Conservation (phyloP, 129 eudicot genomes). For the Chrysanthemum makinoi region DNA sequence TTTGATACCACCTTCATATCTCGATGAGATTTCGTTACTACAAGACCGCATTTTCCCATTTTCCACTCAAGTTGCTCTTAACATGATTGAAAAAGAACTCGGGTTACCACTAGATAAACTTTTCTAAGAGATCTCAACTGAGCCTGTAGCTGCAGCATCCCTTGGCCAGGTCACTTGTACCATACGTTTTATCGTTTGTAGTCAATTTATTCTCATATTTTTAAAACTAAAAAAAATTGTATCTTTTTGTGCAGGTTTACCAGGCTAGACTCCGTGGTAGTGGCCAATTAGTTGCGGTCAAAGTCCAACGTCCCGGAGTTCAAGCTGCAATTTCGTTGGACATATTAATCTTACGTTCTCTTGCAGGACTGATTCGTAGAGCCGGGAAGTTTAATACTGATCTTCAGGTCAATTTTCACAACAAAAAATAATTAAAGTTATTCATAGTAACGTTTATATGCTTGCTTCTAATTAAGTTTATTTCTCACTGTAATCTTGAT, state of each 20-base stretch:
- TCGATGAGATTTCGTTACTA: constrained; percentile 78
- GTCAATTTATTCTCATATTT: background rate
- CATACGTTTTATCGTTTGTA: background rate
- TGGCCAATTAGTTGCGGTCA: constrained; percentile 87
- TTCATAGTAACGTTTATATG: background rate
- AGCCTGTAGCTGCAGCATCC: constrained; percentile 99
- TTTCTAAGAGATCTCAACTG: constrained; percentile 85
- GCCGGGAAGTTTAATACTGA: constrained; percentile 89
- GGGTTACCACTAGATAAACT: constrained; percentile 62
- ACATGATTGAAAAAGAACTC: constrained; percentile 85
- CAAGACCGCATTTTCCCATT: constrained; percentile 96
- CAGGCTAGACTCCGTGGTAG: constrained; percentile 69
- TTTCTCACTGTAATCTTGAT: constrained; percentile 24
- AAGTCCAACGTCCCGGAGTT: constrained; percentile 97
- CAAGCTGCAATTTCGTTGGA: constrained; percentile 97
- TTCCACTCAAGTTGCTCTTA: constrained; percentile 79
- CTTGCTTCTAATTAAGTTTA: constrained; percentile 5
- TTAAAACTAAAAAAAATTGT: background rate
- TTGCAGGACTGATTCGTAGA: constrained; percentile 73
- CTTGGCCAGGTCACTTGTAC: constrained; percentile 77
- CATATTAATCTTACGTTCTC: constrained; percentile 78
- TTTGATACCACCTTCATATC: constrained; percentile 83
- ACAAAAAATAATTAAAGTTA: background rate
- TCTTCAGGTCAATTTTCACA: constrained; percentile 64
- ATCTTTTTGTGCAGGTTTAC: constrained; percentile 57